A percentile compares a stretch with the other conserved stretches of the same genome.
Conservation (phyloP, 2,329 filamentous ascomycete genomes). For the Cladophialophora immunda region DNA sequence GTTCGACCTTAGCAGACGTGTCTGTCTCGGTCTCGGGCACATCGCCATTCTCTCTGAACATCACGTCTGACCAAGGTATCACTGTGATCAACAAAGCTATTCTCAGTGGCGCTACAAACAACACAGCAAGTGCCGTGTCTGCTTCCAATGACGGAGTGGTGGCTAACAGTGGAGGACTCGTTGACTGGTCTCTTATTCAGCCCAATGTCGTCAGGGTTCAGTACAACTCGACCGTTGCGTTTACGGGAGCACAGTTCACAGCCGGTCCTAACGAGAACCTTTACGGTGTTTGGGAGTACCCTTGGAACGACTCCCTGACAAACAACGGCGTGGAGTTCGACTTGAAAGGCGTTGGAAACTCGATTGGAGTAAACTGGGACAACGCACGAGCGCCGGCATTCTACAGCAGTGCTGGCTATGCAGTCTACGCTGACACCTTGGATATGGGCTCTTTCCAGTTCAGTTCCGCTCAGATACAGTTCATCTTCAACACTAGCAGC, state of each 20-base stretch:
- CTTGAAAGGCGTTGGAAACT: slow-evolving; percentile 13
- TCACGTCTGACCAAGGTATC: slow-evolving; percentile 8
- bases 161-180: background rate
- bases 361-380: slow-evolving; percentile 11
- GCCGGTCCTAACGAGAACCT: slow-evolving; percentile 1
- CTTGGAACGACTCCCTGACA: slow-evolving; percentile 15
- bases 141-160: slow-evolving; percentile 6
- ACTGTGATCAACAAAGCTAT: slow-evolving; percentile 13
- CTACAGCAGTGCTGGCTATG: slow-evolving; percentile 17
- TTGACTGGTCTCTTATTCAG: slow-evolving; percentile 17
- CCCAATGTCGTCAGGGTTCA: slow-evolving; percentile 14
- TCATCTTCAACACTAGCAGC: slow-evolving; percentile 19
- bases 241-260: slow-evolving; percentile 10
- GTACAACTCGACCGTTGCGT: slow-evolving; percentile 11
- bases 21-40: slow-evolving; percentile 3
- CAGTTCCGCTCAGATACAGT: slow-evolving; percentile 4
- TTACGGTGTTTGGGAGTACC: slow-evolving; percentile 21
- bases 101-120: slow-evolving; percentile 8
- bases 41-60: background rate
- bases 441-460: slow-evolving; percentile 17
- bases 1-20: background rate
- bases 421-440: slow-evolving; percentile 16
- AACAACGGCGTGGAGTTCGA: slow-evolving; percentile 14
- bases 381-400: slow-evolving; percentile 15
- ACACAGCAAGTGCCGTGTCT: slow-evolving; percentile 4